Evolutionary conservation across 768 basidiomycete genomes (phyloP), one percentile per base, ranked within the genome.

Genomic region (Phylloporus sp.): DNA sequence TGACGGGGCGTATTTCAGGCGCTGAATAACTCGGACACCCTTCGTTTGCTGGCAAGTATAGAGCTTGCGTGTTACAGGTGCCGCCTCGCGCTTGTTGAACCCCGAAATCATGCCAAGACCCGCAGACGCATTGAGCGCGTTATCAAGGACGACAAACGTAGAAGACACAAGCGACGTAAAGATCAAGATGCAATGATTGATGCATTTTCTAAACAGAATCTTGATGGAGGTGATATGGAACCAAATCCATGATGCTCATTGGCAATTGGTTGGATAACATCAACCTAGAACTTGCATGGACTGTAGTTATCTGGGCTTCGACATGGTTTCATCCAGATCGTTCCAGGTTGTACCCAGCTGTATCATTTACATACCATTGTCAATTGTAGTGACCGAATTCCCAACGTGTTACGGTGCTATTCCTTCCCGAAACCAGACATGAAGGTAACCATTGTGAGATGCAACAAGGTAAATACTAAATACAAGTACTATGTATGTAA

Each of bases 71-170:
- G 87, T 66, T 88, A 90, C 65, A 80, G 79, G 59, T 88, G 84
- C 72, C 86, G 82, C 62, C 77, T 84, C 58, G 80, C 82, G 4
- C 64, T 88, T 15, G 64, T 77, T 44, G 86, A 90, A 68, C 84
- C 88, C n/a, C 77, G 81, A 28, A 66, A 73, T 38, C 85, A 87
- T 59, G 70, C 69, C 60, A 86, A 85, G 60, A 70, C 76, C 26
- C 80, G 88, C 43, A 80, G 86, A 59, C 81, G 83, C 59, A 81
- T 91, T 47, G 86, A 91, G 58, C 79, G 86, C 28, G 72, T 86
- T n/a, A 90, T 92, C 64, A 90, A 88, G 66, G 90, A 92, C 42
- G 90, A 92, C 72, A 78, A 88, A 56, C 78, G 88, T 59, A 81
- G 79, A 68, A 78, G 90, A 57, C 90, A 92, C 69, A 86, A 79